Conservation (phyloP, 495 filamentous ascomycete genomes). For the Penicillium roqueforti region DNA sequence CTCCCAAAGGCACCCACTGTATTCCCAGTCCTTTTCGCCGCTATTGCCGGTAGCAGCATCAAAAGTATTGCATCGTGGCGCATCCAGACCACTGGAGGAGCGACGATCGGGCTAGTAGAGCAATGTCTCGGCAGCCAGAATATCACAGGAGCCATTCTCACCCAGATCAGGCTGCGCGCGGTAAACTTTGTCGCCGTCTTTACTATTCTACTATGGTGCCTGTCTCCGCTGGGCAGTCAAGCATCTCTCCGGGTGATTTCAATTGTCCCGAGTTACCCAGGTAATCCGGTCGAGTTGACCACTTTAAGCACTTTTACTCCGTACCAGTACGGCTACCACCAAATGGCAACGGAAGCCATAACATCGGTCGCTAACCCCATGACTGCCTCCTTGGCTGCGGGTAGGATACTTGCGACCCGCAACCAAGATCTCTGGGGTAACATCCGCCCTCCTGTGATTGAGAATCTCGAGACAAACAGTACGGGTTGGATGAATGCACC, state of each 20-base stretch:
- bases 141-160: neutral
- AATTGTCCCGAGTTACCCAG: neutral
- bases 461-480: neutral
- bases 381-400: neutral
- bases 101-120: neutral
- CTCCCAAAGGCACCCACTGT: neutral
- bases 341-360: neutral
- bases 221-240: neutral
- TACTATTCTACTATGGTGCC: neutral
- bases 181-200: neutral
- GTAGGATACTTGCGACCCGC: neutral
- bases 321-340: neutral
- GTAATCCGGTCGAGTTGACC: neutral
- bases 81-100: neutral
- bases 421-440: constrained; percentile 2
- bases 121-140: constrained; percentile 3
- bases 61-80: constrained; percentile 2
- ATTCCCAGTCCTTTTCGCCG: neutral
- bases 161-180: neutral
- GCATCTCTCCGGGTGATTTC: neutral
- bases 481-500: neutral
- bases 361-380: neutral
- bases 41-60: constrained; percentile 1
- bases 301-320: neutral
- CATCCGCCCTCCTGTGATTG: neutral